Conservation (phyloP, 169 alveolate genomes). For the Plasmodium knowlesi region DNA sequence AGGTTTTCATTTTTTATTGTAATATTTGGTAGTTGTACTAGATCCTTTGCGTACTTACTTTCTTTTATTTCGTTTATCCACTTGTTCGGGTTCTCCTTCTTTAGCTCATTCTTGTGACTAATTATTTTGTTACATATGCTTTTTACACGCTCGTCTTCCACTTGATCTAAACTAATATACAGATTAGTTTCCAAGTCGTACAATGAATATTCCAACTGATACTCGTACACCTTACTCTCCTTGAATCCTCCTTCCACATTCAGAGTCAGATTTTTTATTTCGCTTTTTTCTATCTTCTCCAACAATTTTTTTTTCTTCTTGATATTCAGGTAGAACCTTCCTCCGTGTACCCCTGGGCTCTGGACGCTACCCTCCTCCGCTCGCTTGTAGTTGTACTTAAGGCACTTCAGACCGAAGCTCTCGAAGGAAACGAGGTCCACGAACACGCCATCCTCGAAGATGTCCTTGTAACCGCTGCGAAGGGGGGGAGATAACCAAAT, state of each 20-base stretch:
- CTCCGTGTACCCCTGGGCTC: background rate
- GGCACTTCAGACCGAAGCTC: constrained; percentile 24
- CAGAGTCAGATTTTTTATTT: constrained; percentile 19
- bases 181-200: constrained; percentile 18
- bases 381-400: constrained; percentile 23
- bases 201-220: constrained; percentile 11
- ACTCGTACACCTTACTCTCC: constrained; percentile 30
- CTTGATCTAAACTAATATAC: constrained; percentile 18
- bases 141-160: constrained; percentile 19
- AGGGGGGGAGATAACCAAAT: no score
- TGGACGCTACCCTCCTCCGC: background rate
- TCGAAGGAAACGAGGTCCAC: constrained; percentile 59
- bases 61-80: constrained; percentile 67
- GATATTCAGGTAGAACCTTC: constrained; percentile 45
- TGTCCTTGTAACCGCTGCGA: constrained; percentile 46
- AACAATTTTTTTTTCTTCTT: constrained; percentile 44
- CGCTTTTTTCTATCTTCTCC: constrained; percentile 46
- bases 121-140: constrained; percentile 36
- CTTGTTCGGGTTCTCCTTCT: constrained; percentile 38
- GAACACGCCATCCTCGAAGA: constrained; percentile 49
- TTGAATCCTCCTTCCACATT: constrained; percentile 65
- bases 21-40: constrained; percentile 30
- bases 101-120: constrained; percentile 40
- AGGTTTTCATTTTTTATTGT: constrained; percentile 58
- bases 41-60: constrained; percentile 59